Evolutionary conservation across 306 rosid species (phyloP).

Genomic region (Dalbergia oliveri): DNA sequence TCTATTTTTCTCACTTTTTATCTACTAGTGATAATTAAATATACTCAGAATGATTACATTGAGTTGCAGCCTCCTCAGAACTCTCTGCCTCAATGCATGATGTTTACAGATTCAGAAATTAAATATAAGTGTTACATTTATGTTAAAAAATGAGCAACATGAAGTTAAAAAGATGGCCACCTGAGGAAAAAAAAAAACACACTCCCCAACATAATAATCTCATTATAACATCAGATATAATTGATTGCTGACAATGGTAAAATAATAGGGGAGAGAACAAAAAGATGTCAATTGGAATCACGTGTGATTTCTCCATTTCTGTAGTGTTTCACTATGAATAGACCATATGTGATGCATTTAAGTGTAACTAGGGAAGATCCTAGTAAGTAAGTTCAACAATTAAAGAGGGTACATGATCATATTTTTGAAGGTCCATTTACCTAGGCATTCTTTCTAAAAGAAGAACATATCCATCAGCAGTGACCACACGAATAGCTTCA

Average conservation of each 20-base stretch:
- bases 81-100: too few species aligned
- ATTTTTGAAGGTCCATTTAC: conserved; percentile 46
- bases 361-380: conserved; percentile 7
- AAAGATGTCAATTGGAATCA: conserved; percentile 20
- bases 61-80: background rate
- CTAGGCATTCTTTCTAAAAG: conserved; percentile 95
- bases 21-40: conserved; percentile 1
- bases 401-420: background rate
- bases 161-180: background rate
- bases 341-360: background rate
- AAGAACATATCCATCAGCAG: conserved; percentile 92
- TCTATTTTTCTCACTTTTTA: background rate
- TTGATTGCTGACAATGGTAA: conserved; percentile 12
- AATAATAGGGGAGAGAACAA: conserved; percentile 31
- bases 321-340: conserved; percentile 12
- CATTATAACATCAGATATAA: background rate
- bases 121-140: too few species aligned
- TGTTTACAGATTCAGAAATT: too few species aligned
- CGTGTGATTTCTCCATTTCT: background rate
- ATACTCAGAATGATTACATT: conserved; percentile 9
- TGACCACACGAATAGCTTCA: conserved; percentile 86
- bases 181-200: background rate
- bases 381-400: conserved; percentile 24
- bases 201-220: background rate
- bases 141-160: background rate